Conservation (phyloP, 164 flowering plant genomes). For the Umbilicus rupestris region DNA sequence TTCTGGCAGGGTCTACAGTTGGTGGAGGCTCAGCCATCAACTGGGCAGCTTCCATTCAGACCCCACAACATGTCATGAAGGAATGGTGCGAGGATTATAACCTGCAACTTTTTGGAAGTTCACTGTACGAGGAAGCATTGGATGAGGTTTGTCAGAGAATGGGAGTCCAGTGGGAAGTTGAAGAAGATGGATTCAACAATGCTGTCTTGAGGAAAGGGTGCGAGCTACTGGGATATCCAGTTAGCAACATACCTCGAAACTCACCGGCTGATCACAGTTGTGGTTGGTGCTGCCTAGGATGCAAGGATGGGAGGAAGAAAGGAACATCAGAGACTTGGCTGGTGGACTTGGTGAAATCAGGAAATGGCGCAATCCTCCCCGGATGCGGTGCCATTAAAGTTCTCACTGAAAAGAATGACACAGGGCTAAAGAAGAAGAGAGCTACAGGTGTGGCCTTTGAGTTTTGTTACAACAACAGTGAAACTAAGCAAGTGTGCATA, state of each 20-base stretch:
- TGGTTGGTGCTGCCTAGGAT: conserved; percentile 60
- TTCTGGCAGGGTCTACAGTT: conserved; percentile 30
- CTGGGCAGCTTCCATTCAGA: conserved; percentile 32
- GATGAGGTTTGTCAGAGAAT: conserved; percentile 46
- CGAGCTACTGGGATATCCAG: conserved; percentile 41
- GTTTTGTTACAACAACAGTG: background rate
- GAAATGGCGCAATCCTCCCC: conserved; percentile 54
- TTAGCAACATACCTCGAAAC: conserved; percentile 46
- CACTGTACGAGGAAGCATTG: conserved; percentile 47
- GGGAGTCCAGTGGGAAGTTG: conserved; percentile 44
- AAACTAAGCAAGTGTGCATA: conserved; percentile 12
- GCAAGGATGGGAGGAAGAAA: conserved; percentile 46
- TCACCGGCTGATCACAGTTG: conserved; percentile 53
- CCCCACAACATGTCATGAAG: conserved; percentile 21
- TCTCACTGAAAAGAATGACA: conserved; percentile 22
- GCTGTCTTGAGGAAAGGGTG: conserved; percentile 59
- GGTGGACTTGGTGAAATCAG: conserved; percentile 53
- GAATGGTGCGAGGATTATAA: conserved; percentile 28
- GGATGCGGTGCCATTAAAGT: conserved; percentile 62
- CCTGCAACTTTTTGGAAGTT: conserved; percentile 23
- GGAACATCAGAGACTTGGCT: conserved; percentile 71
- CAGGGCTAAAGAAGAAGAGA: conserved; percentile 23
- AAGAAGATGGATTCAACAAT: conserved; percentile 56
- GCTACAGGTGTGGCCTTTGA: conserved; percentile 50
- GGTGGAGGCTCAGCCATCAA: conserved; percentile 39